Evolutionary conservation across 2,329 filamentous ascomycete species (phyloP), one percentile per base, ranked within the genome.

Genomic region (Calonectria multiphialidica): DNA sequence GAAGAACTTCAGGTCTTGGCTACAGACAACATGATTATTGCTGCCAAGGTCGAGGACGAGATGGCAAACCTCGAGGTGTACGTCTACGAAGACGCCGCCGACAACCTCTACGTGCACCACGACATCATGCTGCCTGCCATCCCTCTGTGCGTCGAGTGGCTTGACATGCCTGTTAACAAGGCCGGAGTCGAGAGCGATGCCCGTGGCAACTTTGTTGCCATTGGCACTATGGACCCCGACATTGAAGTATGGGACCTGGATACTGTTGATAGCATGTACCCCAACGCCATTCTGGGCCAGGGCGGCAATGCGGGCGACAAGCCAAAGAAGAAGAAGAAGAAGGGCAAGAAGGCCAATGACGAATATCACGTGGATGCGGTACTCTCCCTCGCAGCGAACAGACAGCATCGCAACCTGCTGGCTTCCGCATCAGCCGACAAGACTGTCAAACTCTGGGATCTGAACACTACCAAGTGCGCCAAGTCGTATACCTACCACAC

Each of bases 181-280:
- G 84, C 88, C 13, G 86, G 83, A 55, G 85, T 89, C 6, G 90
- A 90, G 49, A 90, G 90, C 73, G 91, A 94, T 75, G 88, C 90
- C 28, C 90, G 89, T 62, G 97, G 94, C 68, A 99, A 98, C 86
- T 98, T 96, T 78, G 96, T 98, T 25, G 97, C 97, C 6, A 91
- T 99, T 44, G 97, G 96, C 70, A 98, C 97, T 5, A 98, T 98
- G 92, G 96, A 98, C 81, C 96, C 97, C 2, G 97, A 99, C 81
- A 99, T 99, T 78, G 97, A 99, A 87, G 92, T 99, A 66, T 99
- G 97, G 97, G 96, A 99, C 82, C 88, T 99, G 66, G 97, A 99
- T 82, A 93, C 95, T 9, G 92, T 99, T 65, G 97, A 99, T 86
- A 94, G 94, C 91, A 98, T 99, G 94, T 99, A 98, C 81, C 97